Conservation (phyloP, 192 early-diverging fungal species). For the Physocladia obscura region DNA sequence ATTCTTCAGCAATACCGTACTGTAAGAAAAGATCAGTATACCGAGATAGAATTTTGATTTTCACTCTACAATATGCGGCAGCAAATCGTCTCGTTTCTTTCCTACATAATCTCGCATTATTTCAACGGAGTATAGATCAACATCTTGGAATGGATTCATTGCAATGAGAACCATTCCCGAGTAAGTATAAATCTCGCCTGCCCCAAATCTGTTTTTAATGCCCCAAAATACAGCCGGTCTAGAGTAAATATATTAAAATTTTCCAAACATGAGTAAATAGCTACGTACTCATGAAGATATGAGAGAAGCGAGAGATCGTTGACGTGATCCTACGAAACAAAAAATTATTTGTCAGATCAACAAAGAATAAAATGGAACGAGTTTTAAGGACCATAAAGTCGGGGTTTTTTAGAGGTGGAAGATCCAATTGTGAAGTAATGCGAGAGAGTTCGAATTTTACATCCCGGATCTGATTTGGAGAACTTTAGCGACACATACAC, state of each 20-base stretch:
- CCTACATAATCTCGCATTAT: slow-evolving; percentile 83
- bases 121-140: slow-evolving; percentile 78
- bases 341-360: not conserved
- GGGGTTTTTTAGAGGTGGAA: slow-evolving; percentile 93
- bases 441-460: not conserved
- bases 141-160: slow-evolving; percentile 81
- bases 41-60: not conserved
- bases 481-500: not conserved
- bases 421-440: slow-evolving; percentile 30
- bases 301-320: slow-evolving; percentile 27
- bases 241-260: not conserved
- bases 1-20: slow-evolving; percentile 91
- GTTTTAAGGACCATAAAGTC: slow-evolving; percentile 67
- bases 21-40: not conserved
- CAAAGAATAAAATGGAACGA: not conserved
- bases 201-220: slow-evolving; percentile 22
- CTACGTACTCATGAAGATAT: slow-evolving; percentile 29
- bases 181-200: slow-evolving; percentile 79
- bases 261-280: not conserved
- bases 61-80: slow-evolving; percentile 71
- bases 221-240: slow-evolving; percentile 33
- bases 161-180: slow-evolving; percentile 93
- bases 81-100: slow-evolving; percentile 75
- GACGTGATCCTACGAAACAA: not conserved
- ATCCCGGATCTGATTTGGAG: not conserved